Evolutionary conservation across 371 early-diverging fungal genomes (phyloP).

Genomic region (Lichtheimia ramosa): DNA sequence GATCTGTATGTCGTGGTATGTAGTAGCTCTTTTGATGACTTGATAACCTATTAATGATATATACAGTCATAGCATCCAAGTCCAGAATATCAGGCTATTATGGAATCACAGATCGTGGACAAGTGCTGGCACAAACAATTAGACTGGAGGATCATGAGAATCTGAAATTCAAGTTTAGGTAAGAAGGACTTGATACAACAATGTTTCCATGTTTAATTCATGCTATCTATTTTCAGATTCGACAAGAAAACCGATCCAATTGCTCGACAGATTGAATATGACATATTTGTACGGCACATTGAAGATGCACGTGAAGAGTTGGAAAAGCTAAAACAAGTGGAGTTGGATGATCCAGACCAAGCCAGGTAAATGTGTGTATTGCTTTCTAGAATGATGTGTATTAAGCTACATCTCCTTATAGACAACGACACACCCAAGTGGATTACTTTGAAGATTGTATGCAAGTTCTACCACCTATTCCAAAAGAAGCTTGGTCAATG

Average conservation of each 20-base stretch:
- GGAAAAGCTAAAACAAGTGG: constrained; percentile 2
- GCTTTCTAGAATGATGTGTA: not conserved
- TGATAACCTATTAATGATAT: not conserved
- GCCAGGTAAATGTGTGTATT: not conserved
- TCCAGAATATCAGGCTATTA: constrained; percentile 25
- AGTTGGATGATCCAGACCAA: not conserved
- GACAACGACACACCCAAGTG: constrained; percentile 18
- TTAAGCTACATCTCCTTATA: not conserved
- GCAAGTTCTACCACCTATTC: constrained; percentile 6
- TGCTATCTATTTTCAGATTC: constrained; percentile 10
- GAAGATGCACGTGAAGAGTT: constrained; percentile 20
- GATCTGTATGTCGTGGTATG: constrained; percentile 20
- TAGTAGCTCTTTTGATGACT: constrained; percentile 3
- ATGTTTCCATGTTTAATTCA: not conserved
- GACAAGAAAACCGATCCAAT: constrained; percentile 18
- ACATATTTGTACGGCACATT: constrained; percentile 26
- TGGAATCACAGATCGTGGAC: constrained; percentile 30
- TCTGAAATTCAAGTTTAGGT: constrained; percentile 18
- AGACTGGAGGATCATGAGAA: constrained; percentile 21
- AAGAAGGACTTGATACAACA: not conserved
- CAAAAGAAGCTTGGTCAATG: constrained; percentile 18
- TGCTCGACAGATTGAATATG: constrained; percentile 28
- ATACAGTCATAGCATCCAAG: constrained; percentile 16
- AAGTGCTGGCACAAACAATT: constrained; percentile 27
- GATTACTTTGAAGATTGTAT: constrained; percentile 21